A percentile compares a stretch with the other conserved stretches of the same genome.
phyloP scores from a whole-genome alignment of 2,329 filamentous ascomycete species.

The Tetracladium maxilliforme region DNA sequence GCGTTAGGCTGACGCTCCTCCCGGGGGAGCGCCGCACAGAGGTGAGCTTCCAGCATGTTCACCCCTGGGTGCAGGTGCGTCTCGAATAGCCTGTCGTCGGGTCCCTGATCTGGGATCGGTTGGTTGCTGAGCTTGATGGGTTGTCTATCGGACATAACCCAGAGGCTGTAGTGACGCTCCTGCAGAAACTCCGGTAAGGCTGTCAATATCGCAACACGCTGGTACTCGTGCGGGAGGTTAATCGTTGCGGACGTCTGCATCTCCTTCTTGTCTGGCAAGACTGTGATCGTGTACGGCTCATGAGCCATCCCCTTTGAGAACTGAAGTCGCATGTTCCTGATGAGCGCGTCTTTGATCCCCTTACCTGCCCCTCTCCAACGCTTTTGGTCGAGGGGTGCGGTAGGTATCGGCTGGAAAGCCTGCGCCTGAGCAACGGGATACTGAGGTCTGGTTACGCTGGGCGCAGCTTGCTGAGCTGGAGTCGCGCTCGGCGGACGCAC shows the following conservation, averaged over 20 bases:
- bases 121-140: slow-evolving; percentile 29
- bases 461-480: slow-evolving; percentile 27
- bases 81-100: slow-evolving; percentile 54
- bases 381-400: too few relatives aligned
- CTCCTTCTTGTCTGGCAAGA: slow-evolving; percentile 53
- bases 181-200: slow-evolving; percentile 47
- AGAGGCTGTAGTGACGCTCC: slow-evolving; percentile 61
- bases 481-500: background rate
- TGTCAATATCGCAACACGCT: slow-evolving; percentile 57
- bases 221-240: slow-evolving; percentile 51
- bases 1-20: slow-evolving; percentile 38
- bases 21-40: slow-evolving; percentile 55
- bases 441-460: too few relatives aligned
- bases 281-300: too few relatives aligned
- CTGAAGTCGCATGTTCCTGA: slow-evolving; percentile 52
- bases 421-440: slow-evolving; percentile 7
- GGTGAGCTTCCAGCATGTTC: slow-evolving; percentile 65
- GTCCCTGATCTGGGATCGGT: slow-evolving; percentile 37
- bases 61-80: slow-evolving; percentile 54
- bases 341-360: slow-evolving; percentile 57
- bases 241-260: slow-evolving; percentile 61
- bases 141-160: slow-evolving; percentile 55
- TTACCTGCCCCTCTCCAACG: too few relatives aligned
- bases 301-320: too few relatives aligned
- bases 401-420: slow-evolving; percentile 26